phyloP scores from a whole-genome alignment of 768 basidiomycete genomes.

The Ramaria sp. region DNA sequence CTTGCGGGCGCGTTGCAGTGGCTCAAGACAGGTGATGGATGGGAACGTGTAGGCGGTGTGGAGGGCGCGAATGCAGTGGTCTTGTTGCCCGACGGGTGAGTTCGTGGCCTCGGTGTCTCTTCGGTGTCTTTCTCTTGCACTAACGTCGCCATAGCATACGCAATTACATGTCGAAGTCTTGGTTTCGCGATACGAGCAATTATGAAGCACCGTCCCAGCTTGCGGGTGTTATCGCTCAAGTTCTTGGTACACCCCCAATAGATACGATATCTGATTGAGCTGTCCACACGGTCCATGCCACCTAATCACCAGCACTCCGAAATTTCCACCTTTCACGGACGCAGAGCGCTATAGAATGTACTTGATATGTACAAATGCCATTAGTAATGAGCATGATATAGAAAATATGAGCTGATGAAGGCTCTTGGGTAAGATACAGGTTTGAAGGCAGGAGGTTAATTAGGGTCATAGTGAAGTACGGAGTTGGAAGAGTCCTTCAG shows the following conservation, averaged over 20 bases:
- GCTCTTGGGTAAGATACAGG: not conserved
- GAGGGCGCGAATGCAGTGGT: conserved; percentile 82
- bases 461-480: too few relatives aligned
- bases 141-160: conserved; percentile 46
- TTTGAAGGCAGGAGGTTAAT: too few relatives aligned
- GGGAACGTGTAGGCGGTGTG: conserved; percentile 41
- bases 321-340: too few relatives aligned
- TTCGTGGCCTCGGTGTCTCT: conserved; percentile 5
- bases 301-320: not conserved
- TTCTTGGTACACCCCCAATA: conserved; percentile 17
- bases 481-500: not conserved
- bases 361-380: not conserved
- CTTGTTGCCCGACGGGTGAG: conserved; percentile 83
- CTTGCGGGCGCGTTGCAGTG: conserved; percentile 69
- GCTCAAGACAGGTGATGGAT: conserved; percentile 63
- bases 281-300: not conserved
- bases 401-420: not conserved
- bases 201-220: conserved; percentile 42
- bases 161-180: conserved; percentile 91
- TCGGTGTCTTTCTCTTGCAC: not conserved
- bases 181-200: conserved; percentile 71
- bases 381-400: not conserved
- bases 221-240: conserved; percentile 34
- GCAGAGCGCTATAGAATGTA: too few relatives aligned
- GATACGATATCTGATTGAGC: not conserved